A percentile compares a stretch with the other conserved stretches of the same genome.
These are phyloP conservation scores for Thuja plicata DNA, from an alignment of 83 land plant genomes.

Conservation along the genomic window DNA sequence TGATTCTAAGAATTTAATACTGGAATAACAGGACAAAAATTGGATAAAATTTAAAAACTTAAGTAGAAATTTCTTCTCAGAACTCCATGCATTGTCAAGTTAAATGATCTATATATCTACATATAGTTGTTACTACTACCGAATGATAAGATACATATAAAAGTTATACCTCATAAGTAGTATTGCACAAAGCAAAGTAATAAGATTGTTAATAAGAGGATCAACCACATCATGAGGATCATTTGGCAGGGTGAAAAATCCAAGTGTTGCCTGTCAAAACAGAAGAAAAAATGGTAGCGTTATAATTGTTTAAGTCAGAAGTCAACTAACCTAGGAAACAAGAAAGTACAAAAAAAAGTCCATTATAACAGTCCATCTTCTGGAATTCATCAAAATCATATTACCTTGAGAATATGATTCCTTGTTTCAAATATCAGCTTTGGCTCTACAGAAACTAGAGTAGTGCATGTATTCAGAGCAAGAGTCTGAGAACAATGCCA, in stretches of 20 bases:
- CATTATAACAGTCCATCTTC: background rate
- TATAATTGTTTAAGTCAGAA: background rate
- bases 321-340: background rate
- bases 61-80: background rate
- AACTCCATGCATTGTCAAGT: background rate
- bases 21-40: background rate
- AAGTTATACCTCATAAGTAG: constrained; percentile 75
- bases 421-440: constrained; percentile 77
- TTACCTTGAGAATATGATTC: constrained; percentile 84
- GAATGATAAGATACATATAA: background rate
- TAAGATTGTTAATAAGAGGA: constrained; percentile 77
- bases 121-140: background rate
- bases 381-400: background rate
- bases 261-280: constrained; percentile 81
- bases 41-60: background rate
- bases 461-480: constrained; percentile 96
- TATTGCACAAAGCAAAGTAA: constrained; percentile 78
- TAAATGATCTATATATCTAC: background rate
- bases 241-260: constrained; percentile 87
- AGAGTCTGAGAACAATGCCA: constrained; percentile 51
- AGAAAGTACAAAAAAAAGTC: background rate
- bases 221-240: constrained; percentile 66
- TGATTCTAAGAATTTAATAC: background rate
- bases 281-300: background rate
- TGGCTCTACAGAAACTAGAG: constrained; percentile 95